Conservation (phyloP, 176 grass and related monocot species). For the Thinopyrum elongatum region DNA sequence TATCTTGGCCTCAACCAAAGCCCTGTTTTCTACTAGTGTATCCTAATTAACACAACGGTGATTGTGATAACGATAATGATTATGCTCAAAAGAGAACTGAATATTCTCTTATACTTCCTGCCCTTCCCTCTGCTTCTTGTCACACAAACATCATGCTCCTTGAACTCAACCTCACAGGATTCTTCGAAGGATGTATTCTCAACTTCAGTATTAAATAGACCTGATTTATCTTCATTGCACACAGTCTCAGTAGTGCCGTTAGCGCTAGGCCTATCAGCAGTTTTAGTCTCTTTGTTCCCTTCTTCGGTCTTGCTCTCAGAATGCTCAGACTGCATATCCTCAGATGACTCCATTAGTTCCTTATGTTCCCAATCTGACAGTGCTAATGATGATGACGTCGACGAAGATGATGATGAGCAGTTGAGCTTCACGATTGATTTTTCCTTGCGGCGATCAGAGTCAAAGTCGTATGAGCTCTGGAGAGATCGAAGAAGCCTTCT, state of each 20-base stretch:
- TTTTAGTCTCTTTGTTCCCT: slow-evolving; percentile 26
- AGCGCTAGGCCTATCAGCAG: not conserved
- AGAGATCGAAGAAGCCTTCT: slow-evolving; percentile 65
- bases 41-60: slow-evolving; percentile 38
- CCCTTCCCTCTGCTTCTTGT: slow-evolving; percentile 16
- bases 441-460: slow-evolving; percentile 2
- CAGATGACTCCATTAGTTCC: slow-evolving; percentile 9
- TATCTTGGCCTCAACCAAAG: no score
- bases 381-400: not conserved
- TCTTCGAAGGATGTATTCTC: slow-evolving; percentile 4
- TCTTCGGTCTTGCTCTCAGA: slow-evolving; percentile 37
- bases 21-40: no score
- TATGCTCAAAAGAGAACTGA: slow-evolving; percentile 38
- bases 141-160: slow-evolving; percentile 11
- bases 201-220: slow-evolving; percentile 37
- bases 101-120: slow-evolving; percentile 13
- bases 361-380: slow-evolving; percentile 8
- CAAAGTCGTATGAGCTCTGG: slow-evolving; percentile 50
- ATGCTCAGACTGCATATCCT: slow-evolving; percentile 25
- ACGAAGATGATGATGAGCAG: not conserved
- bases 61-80: slow-evolving; percentile 39
- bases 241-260: slow-evolving; percentile 9
- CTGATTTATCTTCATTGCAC: slow-evolving; percentile 39
- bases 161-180: slow-evolving; percentile 17
- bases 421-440: not conserved